These are phyloP conservation scores for Tuber umbilicatum DNA, from an alignment of 495 filamentous ascomycete genomes.

Conservation along the genomic window DNA sequence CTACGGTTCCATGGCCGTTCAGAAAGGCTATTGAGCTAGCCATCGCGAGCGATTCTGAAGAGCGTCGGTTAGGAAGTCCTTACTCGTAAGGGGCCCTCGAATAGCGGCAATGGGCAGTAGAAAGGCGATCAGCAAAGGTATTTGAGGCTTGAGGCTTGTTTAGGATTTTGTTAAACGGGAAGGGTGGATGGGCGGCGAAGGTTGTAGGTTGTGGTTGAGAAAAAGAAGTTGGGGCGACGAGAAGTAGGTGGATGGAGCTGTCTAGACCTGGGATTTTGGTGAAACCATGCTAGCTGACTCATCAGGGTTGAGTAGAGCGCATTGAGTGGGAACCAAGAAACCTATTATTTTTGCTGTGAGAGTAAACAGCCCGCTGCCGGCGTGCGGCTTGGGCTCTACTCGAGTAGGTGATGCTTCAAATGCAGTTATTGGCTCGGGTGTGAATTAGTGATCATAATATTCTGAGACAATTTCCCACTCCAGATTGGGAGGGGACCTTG, in stretches of 20 bases:
- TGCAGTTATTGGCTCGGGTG: not conserved
- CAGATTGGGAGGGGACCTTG: not conserved
- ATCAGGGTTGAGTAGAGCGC: not conserved
- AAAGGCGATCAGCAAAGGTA: not conserved
- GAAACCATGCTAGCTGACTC: not conserved
- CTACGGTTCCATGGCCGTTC: conserved; percentile 9
- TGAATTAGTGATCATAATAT: too few relatives aligned
- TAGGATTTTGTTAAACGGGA: not conserved
- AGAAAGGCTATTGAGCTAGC: conserved; percentile 13
- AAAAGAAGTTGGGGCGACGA: not conserved
- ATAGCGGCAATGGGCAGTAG: not conserved
- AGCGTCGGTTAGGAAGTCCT: not conserved
- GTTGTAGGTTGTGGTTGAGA: not conserved
- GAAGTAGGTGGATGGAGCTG: not conserved
- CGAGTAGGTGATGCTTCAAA: too few relatives aligned
- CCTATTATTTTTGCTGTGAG: not conserved
- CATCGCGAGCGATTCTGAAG: conserved; percentile 9
- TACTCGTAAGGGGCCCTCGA: not conserved
- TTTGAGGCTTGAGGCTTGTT: not conserved
- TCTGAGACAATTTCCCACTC: not conserved
- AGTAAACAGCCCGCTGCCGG: not conserved
- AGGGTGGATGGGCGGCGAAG: not conserved
- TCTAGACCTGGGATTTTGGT: not conserved
- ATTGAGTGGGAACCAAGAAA: not conserved
- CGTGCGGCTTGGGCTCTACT: too few relatives aligned